Evolutionary conservation across 371 early-diverging fungal genomes (phyloP), one percentile per base, ranked within the genome.

Genomic region (Apophysomyces trapeziformis): DNA sequence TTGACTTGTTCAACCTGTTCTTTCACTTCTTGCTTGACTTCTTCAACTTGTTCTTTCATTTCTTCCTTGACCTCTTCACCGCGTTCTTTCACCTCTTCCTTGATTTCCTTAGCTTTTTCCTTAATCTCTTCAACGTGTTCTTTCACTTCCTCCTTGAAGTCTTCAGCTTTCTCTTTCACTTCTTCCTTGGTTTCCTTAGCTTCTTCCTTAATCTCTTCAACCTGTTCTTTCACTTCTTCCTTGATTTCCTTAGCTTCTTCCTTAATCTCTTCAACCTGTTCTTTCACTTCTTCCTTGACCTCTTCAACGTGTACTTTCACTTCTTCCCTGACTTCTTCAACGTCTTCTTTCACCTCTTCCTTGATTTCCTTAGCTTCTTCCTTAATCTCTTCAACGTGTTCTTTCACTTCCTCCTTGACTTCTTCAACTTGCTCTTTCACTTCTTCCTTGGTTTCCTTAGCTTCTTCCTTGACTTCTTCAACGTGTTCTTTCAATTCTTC

Each of bases 191-290:
- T 26, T 26, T 26, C 26, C 26, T 26, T 26, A 26, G 1, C 26
- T 26, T 26, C 26, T 0, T 26, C 26, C 45, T 45, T 7, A 37
- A 32, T 0, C 14, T 9, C 8, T 8, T 14, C 56, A n/a, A 13
- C 3, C 0, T 54, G 1, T 6, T 58, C 58, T 35, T 58, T 18
- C 36, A 38, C 26, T 59, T 59, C 59, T 8, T 36, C 38, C 38
- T 59, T 59, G 38, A 59, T 18, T 13, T 59, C 59, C 57, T 26
- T 26, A 18, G 18, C 18, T 7, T 35, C 57, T 38, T 38, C 59
- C 58, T 43, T 43, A 7, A 36, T 7, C 1, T 26, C 26, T 26
- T 26, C 26, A 26, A 26, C 26, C 1, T 26, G 26, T 1, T 16
- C 46, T 0, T 45, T 45, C 4, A 1, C 8, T 36, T 59, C 38